Conservation (phyloP, 1,139 yeast species). For the Spathaspora sp. region DNA sequence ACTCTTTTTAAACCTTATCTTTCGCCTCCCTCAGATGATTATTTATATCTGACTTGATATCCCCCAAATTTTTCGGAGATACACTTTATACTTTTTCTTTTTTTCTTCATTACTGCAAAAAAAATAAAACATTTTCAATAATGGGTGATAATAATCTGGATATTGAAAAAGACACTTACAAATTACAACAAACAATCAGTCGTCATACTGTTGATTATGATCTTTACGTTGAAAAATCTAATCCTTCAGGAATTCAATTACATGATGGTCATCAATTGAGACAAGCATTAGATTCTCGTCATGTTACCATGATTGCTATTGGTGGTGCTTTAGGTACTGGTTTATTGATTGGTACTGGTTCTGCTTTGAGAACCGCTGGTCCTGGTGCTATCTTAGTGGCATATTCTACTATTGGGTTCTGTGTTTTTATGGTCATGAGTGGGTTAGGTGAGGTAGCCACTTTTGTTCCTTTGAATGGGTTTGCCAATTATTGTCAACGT, state of each 20-base stretch:
- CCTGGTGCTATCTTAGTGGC: conserved; percentile 68
- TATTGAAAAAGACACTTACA: not conserved
- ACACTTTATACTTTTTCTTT: not conserved
- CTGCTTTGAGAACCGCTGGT: conserved; percentile 63
- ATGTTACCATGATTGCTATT: conserved; percentile 70
- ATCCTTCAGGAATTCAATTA: conserved; percentile 35
- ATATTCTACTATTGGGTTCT: conserved; percentile 58
- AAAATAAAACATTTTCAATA: not conserved
- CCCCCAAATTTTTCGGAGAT: not conserved
- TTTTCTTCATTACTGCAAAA: not conserved
- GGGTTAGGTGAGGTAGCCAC: conserved; percentile 79
- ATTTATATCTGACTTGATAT: not conserved
- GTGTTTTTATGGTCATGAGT: conserved; percentile 69
- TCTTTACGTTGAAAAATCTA: conserved; percentile 45
- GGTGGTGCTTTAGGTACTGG: conserved; percentile 64
- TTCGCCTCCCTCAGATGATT: not conserved
- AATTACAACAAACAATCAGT: not conserved
- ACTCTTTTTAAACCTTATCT: not conserved
- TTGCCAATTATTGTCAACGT: conserved; percentile 67
- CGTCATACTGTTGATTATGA: conserved; percentile 50
- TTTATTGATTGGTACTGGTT: conserved; percentile 67
- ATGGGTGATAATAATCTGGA: not conserved
- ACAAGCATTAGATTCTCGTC: conserved; percentile 65
- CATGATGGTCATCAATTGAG: conserved; percentile 56
- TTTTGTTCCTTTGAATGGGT: conserved; percentile 68